Evolutionary conservation across 352 stramenopile species (phyloP).

Genomic region (Phytophthora meadii): DNA sequence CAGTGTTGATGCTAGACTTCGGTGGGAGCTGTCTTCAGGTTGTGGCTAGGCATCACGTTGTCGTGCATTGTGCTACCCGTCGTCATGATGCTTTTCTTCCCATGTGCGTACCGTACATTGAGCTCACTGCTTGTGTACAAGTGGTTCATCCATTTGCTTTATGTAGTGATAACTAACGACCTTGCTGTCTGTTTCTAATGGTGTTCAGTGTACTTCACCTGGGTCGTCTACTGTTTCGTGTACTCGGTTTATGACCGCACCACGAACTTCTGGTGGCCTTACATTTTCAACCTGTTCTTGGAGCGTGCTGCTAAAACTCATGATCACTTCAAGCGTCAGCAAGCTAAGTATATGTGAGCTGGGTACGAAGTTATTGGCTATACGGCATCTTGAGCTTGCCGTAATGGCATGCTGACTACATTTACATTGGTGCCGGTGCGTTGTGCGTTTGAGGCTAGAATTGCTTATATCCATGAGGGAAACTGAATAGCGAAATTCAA

Average conservation of each 20-base stretch:
- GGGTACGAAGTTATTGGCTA: slow-evolving; percentile 3
- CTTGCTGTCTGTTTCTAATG: slow-evolving; percentile 1
- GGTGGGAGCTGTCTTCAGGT: slow-evolving; percentile 63
- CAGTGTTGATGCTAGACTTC: slow-evolving; percentile 54
- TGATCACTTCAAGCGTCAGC: slow-evolving; percentile 50
- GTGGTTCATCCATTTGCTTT: too few relatives aligned
- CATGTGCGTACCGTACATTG: slow-evolving; percentile 45
- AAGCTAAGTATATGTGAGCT: slow-evolving; percentile 37
- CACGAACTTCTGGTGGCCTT: slow-evolving; percentile 87
- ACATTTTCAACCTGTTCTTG: slow-evolving; percentile 83
- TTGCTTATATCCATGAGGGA: slow-evolving; percentile 9
- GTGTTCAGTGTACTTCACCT: slow-evolving; percentile 75
- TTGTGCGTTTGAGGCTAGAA: slow-evolving; percentile 19
- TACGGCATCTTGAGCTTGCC: slow-evolving; percentile 1
- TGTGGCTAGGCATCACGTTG: slow-evolving; percentile 76
- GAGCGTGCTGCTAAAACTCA: slow-evolving; percentile 70
- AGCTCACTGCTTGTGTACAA: neutral
- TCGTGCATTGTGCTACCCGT: slow-evolving; percentile 74
- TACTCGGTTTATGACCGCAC: slow-evolving; percentile 87
- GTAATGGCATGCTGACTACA: slow-evolving; percentile 8
- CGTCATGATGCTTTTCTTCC: slow-evolving; percentile 83
- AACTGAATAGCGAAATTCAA: slow-evolving; percentile 25
- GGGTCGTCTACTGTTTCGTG: slow-evolving; percentile 86
- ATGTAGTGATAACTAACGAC: slow-evolving; percentile 1
- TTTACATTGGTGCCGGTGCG: slow-evolving; percentile 25